phyloP scores from a whole-genome alignment of 225 moss, liverwort and hornwort species.

The Asterella californica region DNA sequence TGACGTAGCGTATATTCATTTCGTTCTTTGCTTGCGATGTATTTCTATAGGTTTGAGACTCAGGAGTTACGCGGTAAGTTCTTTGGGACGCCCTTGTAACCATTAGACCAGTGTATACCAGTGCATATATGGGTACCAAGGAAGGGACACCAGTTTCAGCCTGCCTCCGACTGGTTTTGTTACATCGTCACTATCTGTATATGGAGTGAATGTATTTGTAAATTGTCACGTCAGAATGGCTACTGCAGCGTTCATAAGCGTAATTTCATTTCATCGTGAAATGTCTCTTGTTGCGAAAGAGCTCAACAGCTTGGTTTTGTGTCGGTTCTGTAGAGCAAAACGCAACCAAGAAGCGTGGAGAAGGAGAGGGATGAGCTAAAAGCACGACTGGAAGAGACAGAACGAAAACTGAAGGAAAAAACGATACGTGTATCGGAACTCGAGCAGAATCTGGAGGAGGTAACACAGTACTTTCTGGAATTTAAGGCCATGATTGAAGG shows the following conservation, averaged over 20 bases:
- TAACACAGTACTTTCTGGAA: conserved; percentile 73
- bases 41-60: no score
- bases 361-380: conserved; percentile 99
- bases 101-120: no score
- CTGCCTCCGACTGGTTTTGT: background rate
- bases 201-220: background rate
- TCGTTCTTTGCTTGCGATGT: no score
- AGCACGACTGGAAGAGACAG: conserved; percentile 86
- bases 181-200: background rate
- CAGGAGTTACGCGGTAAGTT: no score
- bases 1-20: no score
- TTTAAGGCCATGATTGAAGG: conserved; percentile 99
- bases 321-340: conserved; percentile 68
- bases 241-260: background rate
- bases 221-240: background rate
- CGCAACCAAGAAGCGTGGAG: conserved; percentile 88
- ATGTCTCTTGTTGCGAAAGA: background rate
- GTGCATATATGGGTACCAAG: background rate
- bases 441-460: conserved; percentile 96
- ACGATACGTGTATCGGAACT: conserved; percentile 88
- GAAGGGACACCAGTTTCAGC: background rate
- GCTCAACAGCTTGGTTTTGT: background rate
- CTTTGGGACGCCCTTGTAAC: no score
- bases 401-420: conserved; percentile 87
- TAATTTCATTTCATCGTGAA: background rate